Percentiles rank a stretch among this genome's conserved stretches.
Evolutionary conservation across 257 asterid species (phyloP).

Genomic region (Solanum commersonii): DNA sequence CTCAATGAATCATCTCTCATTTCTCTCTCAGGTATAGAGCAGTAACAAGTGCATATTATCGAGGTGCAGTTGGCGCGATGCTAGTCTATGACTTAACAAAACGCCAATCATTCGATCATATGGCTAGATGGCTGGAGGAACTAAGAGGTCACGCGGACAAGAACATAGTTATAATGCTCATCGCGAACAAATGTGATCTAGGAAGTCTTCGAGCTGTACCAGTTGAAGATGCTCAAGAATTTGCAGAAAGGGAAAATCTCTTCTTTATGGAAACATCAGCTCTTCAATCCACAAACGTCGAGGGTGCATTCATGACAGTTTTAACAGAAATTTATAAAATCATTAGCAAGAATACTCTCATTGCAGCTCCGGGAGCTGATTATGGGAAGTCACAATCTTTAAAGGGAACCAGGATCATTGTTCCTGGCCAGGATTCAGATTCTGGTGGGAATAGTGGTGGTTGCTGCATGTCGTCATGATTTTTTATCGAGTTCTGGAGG

Average conservation of each 20-base stretch:
- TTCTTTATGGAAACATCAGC: conserved; percentile 92
- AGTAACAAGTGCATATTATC: conserved; percentile 78
- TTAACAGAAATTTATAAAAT: conserved; percentile 51
- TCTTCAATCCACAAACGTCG: conserved; percentile 66
- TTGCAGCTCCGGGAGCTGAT: conserved; percentile 20
- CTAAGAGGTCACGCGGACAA: conserved; percentile 81
- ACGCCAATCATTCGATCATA: conserved; percentile 79
- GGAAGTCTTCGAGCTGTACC: conserved; percentile 78
- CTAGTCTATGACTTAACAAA: conserved; percentile 68
- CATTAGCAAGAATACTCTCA: conserved; percentile 61
- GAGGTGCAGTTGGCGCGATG: conserved; percentile 93
- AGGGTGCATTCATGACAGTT: conserved; percentile 52
- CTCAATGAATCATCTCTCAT: not conserved
- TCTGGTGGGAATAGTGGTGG: conserved; percentile 35
- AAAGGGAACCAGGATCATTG: conserved; percentile 54
- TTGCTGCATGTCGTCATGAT: conserved; percentile 41
- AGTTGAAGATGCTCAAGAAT: conserved; percentile 74
- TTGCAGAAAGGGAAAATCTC: conserved; percentile 75
- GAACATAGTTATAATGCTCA: conserved; percentile 73
- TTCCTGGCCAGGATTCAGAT: conserved; percentile 40
- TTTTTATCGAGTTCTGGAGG: not conserved
- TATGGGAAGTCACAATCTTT: conserved; percentile 38
- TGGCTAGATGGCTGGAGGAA: conserved; percentile 89
- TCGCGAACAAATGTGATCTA: conserved; percentile 66
- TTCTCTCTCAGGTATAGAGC: conserved; percentile 54